Conservation (phyloP, 1,284 basidiomycete genomes). For the Abortiporus biennis region DNA sequence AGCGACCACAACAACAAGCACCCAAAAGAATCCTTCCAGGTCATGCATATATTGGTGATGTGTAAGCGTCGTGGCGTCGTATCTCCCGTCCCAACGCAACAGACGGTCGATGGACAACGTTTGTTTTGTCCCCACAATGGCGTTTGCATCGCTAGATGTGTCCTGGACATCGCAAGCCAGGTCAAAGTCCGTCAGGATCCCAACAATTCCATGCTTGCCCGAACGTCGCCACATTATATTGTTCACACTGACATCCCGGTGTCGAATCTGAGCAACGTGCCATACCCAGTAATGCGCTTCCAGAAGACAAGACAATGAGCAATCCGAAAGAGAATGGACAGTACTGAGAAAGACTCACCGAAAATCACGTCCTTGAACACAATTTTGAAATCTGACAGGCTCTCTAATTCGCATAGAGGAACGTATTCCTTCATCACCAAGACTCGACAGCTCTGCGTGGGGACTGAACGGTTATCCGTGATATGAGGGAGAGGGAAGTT, state of each 20-base stretch:
- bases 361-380: slow-evolving; percentile 3
- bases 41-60: too few species aligned
- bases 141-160: too few species aligned
- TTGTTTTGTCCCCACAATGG: too few species aligned
- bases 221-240: slow-evolving; percentile 7
- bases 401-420: neutral
- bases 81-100: too few species aligned
- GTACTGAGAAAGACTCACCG: neutral
- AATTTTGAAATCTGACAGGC: neutral
- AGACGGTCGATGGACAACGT: too few species aligned
- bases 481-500: too few species aligned
- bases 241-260: neutral
- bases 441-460: slow-evolving; percentile 2
- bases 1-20: too few species aligned
- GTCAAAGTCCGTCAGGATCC: neutral
- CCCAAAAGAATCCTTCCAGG: too few species aligned
- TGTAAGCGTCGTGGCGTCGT: too few species aligned
- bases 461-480: too few species aligned
- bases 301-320: neutral
- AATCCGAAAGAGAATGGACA: neutral
- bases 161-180: too few species aligned
- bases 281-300: slow-evolving; percentile 8
- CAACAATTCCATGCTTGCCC: neutral
- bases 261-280: neutral
- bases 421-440: slow-evolving; percentile 1